phyloP scores from a whole-genome alignment of 2,329 filamentous ascomycete species.

The Aureobasidium sp. region DNA sequence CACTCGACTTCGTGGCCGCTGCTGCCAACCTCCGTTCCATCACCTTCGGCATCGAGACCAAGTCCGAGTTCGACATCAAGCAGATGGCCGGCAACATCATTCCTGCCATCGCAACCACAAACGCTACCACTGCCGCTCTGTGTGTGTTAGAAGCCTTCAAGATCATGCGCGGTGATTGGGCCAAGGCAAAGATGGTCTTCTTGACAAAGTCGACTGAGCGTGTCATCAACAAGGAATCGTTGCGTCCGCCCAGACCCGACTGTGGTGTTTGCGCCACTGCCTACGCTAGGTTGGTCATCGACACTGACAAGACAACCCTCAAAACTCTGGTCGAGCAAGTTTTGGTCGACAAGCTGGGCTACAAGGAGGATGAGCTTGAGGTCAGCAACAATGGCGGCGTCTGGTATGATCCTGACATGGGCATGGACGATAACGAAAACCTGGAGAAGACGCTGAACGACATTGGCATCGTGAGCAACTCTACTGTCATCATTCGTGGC shows the following conservation, averaged over 20 bases:
- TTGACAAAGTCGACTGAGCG: conserved; percentile 59
- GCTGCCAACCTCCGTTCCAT: conserved; percentile 83
- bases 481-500: conserved; percentile 77
- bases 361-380: conserved; percentile 69
- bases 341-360: conserved; percentile 63
- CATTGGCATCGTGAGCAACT: conserved; percentile 62
- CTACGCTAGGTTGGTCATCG: conserved; percentile 59
- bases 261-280: conserved; percentile 79
- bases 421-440: conserved; percentile 54
- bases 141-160: conserved; percentile 93
- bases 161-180: conserved; percentile 66
- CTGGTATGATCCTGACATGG: conserved; percentile 86
- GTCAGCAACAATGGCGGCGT: conserved; percentile 67
- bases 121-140: conserved; percentile 88
- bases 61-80: conserved; percentile 94
- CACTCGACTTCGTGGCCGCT: conserved; percentile 86
- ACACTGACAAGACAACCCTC: conserved; percentile 66
- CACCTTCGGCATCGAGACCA: conserved; percentile 81
- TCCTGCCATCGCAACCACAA: conserved; percentile 94
- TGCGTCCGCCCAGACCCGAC: conserved; percentile 63
- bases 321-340: conserved; percentile 71
- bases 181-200: conserved; percentile 76
- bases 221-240: conserved; percentile 49
- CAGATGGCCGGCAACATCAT: conserved; percentile 99
- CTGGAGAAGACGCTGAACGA: conserved; percentile 71